Evolutionary conservation across 768 basidiomycete species (phyloP).

Genomic region (Hygrophorus pudorinus): DNA sequence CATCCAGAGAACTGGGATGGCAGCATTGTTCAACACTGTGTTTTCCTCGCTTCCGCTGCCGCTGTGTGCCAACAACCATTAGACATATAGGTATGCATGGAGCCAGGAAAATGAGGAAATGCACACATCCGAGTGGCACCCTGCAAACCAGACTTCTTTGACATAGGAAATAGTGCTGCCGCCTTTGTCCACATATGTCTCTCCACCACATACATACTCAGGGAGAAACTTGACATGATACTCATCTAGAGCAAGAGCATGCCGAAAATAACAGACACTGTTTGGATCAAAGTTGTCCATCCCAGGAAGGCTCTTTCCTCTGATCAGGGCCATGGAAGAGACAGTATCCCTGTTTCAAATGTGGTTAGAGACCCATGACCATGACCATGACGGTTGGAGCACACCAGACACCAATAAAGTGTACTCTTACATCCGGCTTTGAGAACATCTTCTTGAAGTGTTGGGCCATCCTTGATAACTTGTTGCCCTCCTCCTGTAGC

Average conservation of each 20-base stretch:
- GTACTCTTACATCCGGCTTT: conserved; percentile 20
- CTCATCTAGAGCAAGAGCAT: conserved; percentile 36
- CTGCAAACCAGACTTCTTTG: too few relatives aligned
- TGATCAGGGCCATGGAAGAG: conserved; percentile 28
- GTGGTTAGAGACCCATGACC: background rate
- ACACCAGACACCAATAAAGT: conserved; percentile 35
- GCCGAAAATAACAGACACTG: conserved; percentile 10
- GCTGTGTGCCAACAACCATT: background rate
- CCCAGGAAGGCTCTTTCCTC: conserved; percentile 20
- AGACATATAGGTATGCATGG: background rate
- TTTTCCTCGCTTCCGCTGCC: conserved; percentile 6
- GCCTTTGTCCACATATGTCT: too few relatives aligned
- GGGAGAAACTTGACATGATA: conserved; percentile 33
- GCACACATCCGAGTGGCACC: conserved; percentile 30
- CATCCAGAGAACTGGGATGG: conserved; percentile 11
- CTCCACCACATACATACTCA: conserved; percentile 25
- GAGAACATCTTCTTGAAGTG: conserved; percentile 28
- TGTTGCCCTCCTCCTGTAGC: too few relatives aligned
- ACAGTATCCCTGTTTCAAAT: conserved; percentile 30
- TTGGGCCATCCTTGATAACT: conserved; percentile 10
- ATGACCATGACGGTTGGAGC: conserved; percentile 1
- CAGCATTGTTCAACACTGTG: background rate
- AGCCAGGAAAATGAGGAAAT: background rate
- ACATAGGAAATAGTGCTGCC: too few relatives aligned
- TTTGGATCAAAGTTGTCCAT: conserved; percentile 7